These are phyloP conservation scores for Planoprotostelium fungivorum DNA, from an alignment of 78 protist species.

Conservation along the genomic window DNA sequence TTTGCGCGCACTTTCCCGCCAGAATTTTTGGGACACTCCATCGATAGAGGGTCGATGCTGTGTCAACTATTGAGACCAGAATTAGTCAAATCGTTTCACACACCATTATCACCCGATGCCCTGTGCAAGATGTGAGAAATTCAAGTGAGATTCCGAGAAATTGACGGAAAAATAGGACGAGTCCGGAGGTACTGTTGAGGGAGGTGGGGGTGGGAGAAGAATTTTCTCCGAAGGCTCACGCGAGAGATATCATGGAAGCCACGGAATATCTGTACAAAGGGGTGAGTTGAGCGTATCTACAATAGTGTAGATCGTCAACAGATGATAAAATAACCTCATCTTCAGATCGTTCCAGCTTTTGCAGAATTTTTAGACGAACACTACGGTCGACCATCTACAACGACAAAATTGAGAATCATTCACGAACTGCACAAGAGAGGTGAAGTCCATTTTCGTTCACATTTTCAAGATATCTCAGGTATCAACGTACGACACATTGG, in stretches of 20 bases:
- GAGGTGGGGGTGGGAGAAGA: neutral
- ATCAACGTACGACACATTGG: neutral
- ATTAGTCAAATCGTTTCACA: constrained; percentile 23
- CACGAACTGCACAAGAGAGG: neutral
- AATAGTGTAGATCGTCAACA: neutral
- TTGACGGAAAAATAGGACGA: neutral
- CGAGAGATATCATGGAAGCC: neutral
- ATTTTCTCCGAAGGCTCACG: neutral
- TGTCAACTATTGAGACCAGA: constrained; percentile 62
- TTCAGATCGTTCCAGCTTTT: neutral
- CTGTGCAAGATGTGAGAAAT: constrained; percentile 21
- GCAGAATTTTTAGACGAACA: neutral
- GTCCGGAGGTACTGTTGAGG: neutral
- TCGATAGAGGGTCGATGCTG: constrained; percentile 43
- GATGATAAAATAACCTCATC: too few species aligned
- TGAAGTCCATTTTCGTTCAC: neutral
- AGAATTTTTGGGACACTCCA: constrained; percentile 18
- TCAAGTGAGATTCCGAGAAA: neutral
- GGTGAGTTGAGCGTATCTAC: neutral
- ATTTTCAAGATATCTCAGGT: neutral
- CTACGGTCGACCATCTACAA: neutral
- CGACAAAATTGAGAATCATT: neutral
- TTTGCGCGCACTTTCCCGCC: constrained; percentile 73
- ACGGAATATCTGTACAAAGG: neutral
- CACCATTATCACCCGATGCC: constrained; percentile 40